phyloP scores from a whole-genome alignment of 805 yeast species.

The Sugiyamaella smithiae region DNA sequence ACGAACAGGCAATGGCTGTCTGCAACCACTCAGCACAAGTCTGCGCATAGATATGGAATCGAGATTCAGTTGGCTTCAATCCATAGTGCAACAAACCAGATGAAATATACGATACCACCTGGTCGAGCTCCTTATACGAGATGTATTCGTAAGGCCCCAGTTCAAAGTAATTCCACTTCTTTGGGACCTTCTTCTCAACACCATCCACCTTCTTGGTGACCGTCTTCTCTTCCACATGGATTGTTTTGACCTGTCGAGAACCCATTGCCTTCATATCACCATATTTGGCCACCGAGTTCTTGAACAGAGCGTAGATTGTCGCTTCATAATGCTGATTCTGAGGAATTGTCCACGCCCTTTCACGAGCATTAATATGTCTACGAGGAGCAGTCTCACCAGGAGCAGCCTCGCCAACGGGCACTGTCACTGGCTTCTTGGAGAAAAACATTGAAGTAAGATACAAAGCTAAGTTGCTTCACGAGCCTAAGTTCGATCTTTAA shows the following conservation, averaged over 20 bases:
- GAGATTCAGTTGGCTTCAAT: slow-evolving; percentile 56
- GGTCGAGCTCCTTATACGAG: slow-evolving; percentile 55
- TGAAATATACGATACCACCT: slow-evolving; percentile 54
- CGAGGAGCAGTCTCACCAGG: slow-evolving; percentile 37
- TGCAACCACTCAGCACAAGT: slow-evolving; percentile 93
- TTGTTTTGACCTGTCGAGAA: slow-evolving; percentile 70
- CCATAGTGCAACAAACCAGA: slow-evolving; percentile 78
- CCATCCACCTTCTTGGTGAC: slow-evolving; percentile 79
- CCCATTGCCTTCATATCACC: slow-evolving; percentile 62
- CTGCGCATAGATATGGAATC: slow-evolving; percentile 79
- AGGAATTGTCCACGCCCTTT: slow-evolving; percentile 56
- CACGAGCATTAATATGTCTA: slow-evolving; percentile 33
- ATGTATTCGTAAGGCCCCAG: slow-evolving; percentile 66
- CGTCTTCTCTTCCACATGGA: slow-evolving; percentile 72
- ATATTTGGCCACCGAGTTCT: slow-evolving; percentile 58
- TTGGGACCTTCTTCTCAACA: slow-evolving; percentile 63
- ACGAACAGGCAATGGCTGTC: slow-evolving; percentile 70
- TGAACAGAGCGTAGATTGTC: slow-evolving; percentile 67
- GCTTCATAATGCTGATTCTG: slow-evolving; percentile 52
- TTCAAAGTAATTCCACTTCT: slow-evolving; percentile 87
- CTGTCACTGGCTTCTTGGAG: slow-evolving; percentile 20
- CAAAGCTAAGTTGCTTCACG: background rate
- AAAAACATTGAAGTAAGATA: slow-evolving; percentile 13
- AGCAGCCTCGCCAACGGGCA: slow-evolving; percentile 34
- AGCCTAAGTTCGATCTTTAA: background rate